Conservation (phyloP, 2,329 filamentous ascomycete species). For the Colletotrichum kahawae region DNA sequence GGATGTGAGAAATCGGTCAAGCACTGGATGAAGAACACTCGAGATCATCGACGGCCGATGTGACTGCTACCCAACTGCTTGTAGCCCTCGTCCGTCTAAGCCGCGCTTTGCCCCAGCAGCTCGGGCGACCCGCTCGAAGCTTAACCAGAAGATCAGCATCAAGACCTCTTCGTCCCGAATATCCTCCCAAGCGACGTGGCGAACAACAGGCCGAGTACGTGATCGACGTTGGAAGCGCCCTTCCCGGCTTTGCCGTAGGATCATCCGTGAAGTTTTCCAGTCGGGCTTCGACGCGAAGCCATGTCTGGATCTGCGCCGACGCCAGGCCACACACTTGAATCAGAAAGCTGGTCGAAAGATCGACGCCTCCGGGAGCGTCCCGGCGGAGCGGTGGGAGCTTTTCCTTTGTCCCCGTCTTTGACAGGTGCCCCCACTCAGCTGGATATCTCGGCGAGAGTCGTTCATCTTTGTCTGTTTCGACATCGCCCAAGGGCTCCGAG, state of each 20-base stretch:
- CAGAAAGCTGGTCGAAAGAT: background rate
- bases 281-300: background rate
- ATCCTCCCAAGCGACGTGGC: background rate
- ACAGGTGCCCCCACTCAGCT: background rate
- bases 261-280: background rate
- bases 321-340: background rate
- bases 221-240: background rate
- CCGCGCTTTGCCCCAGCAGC: background rate
- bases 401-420: constrained; percentile 1
- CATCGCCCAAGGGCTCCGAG: background rate
- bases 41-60: background rate
- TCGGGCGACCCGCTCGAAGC: background rate
- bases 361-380: background rate
- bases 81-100: background rate
- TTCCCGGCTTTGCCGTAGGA: background rate
- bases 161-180: background rate
- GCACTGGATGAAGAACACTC: background rate
- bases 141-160: constrained; percentile 2
- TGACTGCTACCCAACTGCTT: background rate
- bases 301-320: background rate
- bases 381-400: background rate
- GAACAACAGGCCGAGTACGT: background rate
- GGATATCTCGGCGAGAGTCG: background rate
- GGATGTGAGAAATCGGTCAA: background rate
- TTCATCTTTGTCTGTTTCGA: background rate